phyloP scores from a whole-genome alignment of 805 yeast species.

The Saccharomycopsis schoenii region DNA sequence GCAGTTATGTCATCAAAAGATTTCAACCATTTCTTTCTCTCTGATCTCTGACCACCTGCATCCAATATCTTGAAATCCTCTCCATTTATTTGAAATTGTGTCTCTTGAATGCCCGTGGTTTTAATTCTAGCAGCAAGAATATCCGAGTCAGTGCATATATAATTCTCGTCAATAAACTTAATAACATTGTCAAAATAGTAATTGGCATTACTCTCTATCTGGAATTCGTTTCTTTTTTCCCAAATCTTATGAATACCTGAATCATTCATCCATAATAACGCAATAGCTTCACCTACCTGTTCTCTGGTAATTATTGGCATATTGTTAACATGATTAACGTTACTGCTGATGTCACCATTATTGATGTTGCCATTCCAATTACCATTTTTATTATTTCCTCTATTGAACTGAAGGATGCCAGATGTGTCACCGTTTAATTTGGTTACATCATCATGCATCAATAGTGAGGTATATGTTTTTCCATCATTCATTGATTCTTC shows the following conservation, averaged over 20 bases:
- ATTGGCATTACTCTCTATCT: constrained; percentile 71
- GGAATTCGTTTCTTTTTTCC: constrained; percentile 62
- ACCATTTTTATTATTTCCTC: background rate
- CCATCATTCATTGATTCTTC: background rate
- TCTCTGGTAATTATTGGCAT: constrained; percentile 25
- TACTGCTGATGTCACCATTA: constrained; percentile 9
- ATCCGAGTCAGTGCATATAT: constrained; percentile 70
- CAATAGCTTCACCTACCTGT: constrained; percentile 66
- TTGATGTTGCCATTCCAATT: constrained; percentile 10
- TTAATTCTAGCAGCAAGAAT: constrained; percentile 85
- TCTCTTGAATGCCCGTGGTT: constrained; percentile 92
- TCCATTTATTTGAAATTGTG: constrained; percentile 59
- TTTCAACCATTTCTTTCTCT: constrained; percentile 93
- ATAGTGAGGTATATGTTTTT: background rate
- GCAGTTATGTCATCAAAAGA: constrained; percentile 87
- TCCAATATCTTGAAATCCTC: constrained; percentile 71
- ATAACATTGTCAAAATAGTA: constrained; percentile 71
- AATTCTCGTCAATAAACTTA: constrained; percentile 53
- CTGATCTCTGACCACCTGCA: constrained; percentile 96
- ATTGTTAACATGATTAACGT: constrained; percentile 1
- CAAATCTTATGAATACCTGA: constrained; percentile 53
- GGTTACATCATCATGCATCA: background rate
- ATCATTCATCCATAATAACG: constrained; percentile 60
- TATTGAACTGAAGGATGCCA: background rate
- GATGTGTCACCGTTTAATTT: background rate